Percentiles rank a stretch among this genome's conserved stretches.
Evolutionary conservation across 164 flowering plant genomes (phyloP).

Genomic region (Chimonanthus salicifolius): DNA sequence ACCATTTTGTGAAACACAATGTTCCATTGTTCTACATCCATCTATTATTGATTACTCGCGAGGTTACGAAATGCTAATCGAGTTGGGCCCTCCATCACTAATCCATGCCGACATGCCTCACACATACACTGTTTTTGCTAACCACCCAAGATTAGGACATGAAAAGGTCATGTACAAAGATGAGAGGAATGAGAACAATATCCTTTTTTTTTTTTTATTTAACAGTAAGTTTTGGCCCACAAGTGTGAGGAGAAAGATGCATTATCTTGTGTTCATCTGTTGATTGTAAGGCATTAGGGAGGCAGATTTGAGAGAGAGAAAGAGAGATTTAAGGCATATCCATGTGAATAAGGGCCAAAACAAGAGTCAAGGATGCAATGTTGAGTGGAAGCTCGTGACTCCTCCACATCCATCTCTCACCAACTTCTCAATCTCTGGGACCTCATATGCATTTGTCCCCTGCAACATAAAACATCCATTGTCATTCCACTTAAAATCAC

Average conservation of each 20-base stretch:
- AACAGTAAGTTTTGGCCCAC: slow-evolving; percentile 7
- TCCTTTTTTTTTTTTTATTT: slow-evolving; percentile 5
- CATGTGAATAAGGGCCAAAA: slow-evolving; percentile 21
- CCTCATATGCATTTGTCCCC: slow-evolving; percentile 43
- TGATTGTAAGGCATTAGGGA: slow-evolving; percentile 4
- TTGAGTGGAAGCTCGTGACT: slow-evolving; percentile 26
- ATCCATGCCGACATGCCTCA: slow-evolving; percentile 5
- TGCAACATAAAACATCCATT: slow-evolving; percentile 26
- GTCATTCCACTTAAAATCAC: background rate
- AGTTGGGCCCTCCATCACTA: background rate
- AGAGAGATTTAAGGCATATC: slow-evolving; percentile 8
- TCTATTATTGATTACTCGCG: background rate
- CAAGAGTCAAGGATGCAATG: slow-evolving; percentile 31
- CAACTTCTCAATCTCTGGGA: slow-evolving; percentile 35
- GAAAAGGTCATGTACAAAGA: background rate
- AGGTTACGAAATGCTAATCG: background rate
- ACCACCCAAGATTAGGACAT: background rate
- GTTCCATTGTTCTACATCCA: too few relatives aligned
- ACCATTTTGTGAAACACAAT: background rate
- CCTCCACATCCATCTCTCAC: slow-evolving; percentile 51
- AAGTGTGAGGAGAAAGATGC: background rate
- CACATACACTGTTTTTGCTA: background rate
- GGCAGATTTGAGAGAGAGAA: slow-evolving; percentile 11
- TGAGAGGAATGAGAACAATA: slow-evolving; percentile 1
- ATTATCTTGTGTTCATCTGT: background rate